These are phyloP conservation scores for Dalbergia oliveri DNA, from an alignment of 306 rosid genomes.

Conservation along the genomic window DNA sequence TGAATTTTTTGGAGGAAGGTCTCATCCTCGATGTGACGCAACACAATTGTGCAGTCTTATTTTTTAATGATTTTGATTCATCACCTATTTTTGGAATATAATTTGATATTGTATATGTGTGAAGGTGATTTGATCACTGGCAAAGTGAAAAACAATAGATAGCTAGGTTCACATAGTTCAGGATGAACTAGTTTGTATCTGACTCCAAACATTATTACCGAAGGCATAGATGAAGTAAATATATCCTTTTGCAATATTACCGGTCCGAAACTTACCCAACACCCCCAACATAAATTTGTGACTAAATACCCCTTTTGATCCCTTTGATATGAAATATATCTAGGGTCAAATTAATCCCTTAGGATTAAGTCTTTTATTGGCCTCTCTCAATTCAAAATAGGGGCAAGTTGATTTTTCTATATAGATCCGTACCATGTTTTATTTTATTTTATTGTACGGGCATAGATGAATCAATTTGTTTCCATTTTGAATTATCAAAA, in stretches of 20 bases:
- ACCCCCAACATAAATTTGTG: not conserved
- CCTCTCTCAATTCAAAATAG: no score
- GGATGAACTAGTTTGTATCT: constrained; percentile 43
- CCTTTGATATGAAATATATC: no score
- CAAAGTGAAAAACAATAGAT: constrained; percentile 36
- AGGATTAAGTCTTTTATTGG: no score
- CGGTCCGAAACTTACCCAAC: not conserved
- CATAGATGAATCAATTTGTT: no score
- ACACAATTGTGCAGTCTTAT: constrained; percentile 57
- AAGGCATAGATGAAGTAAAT: constrained; percentile 43
- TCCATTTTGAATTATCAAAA: no score
- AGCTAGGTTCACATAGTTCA: constrained; percentile 5
- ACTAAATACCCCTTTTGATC: no score
- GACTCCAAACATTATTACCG: not conserved
- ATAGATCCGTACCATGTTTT: no score
- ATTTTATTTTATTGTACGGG: no score
- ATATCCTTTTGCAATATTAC: not conserved
- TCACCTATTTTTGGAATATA: constrained; percentile 51
- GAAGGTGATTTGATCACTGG: constrained; percentile 35
- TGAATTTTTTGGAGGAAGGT: constrained; percentile 32
- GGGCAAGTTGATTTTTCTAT: no score
- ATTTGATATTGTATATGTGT: constrained; percentile 50
- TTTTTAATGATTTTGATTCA: constrained; percentile 38
- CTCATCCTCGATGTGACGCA: constrained; percentile 17
- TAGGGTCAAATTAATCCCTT: no score